phyloP scores from a whole-genome alignment of 179 eudicot species.

The Actinidia polygama region DNA sequence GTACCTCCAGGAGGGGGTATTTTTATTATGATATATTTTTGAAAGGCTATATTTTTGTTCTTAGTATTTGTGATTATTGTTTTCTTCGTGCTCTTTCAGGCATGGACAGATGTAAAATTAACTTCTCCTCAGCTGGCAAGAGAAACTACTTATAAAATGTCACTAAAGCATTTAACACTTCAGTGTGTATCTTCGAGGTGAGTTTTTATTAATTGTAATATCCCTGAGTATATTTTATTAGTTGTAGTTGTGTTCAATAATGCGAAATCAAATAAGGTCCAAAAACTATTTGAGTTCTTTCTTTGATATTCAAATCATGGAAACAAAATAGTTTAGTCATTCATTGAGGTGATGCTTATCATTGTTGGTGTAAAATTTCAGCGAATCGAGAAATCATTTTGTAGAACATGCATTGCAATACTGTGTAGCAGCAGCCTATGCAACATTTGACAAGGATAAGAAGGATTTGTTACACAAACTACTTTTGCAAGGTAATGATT shows the following conservation, averaged over 20 bases:
- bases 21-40: not conserved
- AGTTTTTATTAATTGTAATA: conserved; percentile 28
- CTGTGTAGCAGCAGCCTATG: conserved; percentile 82
- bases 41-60: not conserved
- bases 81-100: conserved; percentile 45
- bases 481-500: conserved; percentile 71
- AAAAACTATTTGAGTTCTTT: not conserved
- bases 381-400: conserved; percentile 88
- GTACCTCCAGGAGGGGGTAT: not conserved
- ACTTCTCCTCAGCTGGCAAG: conserved; percentile 97
- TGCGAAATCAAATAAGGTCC: not conserved
- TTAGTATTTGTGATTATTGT: not conserved
- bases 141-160: conserved; percentile 83
- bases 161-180: conserved; percentile 59
- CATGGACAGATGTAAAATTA: conserved; percentile 90
- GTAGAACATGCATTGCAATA: conserved; percentile 96
- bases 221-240: no score
- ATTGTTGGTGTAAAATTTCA: conserved; percentile 32
- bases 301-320: not conserved
- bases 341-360: conserved; percentile 17
- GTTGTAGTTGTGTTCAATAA: not conserved
- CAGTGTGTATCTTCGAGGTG: conserved; percentile 82
- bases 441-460: conserved; percentile 62
- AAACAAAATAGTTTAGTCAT: not conserved
- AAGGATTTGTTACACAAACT: conserved; percentile 62